Percentiles rank a stretch among this genome's conserved stretches.
Conservation (phyloP, 805 yeast genomes). For the Pichia nanzhaoensis region DNA sequence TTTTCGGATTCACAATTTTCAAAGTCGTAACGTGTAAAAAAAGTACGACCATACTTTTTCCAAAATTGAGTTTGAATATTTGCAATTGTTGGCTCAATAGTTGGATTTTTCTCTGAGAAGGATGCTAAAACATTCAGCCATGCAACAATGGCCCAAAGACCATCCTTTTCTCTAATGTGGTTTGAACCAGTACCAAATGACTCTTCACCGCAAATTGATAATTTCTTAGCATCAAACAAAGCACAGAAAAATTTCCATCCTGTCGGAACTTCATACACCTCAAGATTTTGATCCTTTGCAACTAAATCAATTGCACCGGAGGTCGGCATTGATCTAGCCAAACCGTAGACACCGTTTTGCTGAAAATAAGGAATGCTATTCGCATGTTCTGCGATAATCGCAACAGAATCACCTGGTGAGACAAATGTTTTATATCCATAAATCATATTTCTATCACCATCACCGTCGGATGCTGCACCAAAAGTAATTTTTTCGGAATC, state of each 20-base stretch:
- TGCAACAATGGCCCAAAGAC: constrained; percentile 95
- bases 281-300: constrained; percentile 66
- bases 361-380: constrained; percentile 84
- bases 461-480: constrained; percentile 99
- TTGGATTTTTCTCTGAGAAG: constrained; percentile 53
- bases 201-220: constrained; percentile 97
- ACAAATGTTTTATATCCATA: constrained; percentile 93
- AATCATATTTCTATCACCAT: constrained; percentile 98
- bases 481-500: constrained; percentile 76
- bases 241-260: constrained; percentile 99
- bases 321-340: constrained; percentile 98
- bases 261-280: constrained; percentile 92
- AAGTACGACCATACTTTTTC: constrained; percentile 92
- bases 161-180: constrained; percentile 96
- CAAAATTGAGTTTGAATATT: constrained; percentile 82
- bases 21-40: constrained; percentile 91
- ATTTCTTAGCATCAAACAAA: constrained; percentile 83
- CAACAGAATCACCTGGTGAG: constrained; percentile 97
- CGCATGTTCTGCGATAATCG: constrained; percentile 93
- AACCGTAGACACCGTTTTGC: constrained; percentile 78
- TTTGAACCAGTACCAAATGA: constrained; percentile 97
- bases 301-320: constrained; percentile 90
- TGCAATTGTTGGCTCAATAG: constrained; percentile 49
- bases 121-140: constrained; percentile 95
- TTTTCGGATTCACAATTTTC: constrained; percentile 75